Conservation (phyloP, 202 grass and related monocot genomes). For the Digitaria exilis region DNA sequence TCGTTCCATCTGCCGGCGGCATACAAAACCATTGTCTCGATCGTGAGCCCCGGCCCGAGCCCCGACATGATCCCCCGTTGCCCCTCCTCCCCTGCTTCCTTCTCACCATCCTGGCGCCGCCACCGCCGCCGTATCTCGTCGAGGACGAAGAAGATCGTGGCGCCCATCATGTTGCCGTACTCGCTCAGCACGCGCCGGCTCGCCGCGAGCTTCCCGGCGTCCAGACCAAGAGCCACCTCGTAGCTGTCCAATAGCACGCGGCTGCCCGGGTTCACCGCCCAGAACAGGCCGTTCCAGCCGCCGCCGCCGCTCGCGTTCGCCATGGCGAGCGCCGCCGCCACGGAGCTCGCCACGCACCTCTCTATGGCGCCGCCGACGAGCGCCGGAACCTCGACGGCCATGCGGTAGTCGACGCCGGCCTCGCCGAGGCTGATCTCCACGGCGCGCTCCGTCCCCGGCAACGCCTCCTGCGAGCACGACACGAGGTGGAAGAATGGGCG, state of each 20-base stretch:
- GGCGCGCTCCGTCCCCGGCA: background rate
- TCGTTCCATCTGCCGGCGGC: too few species aligned
- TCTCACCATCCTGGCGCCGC: background rate
- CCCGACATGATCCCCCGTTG: conserved; percentile 21
- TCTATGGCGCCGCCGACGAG: background rate
- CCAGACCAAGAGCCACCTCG: background rate
- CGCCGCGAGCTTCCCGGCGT: background rate
- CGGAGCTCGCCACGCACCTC: background rate
- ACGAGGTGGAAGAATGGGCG: conserved; percentile 31
- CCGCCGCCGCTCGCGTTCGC: background rate
- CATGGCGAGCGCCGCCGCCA: background rate
- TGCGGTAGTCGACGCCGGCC: background rate
- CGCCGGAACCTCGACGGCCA: background rate
- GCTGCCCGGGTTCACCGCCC: conserved; percentile 8
- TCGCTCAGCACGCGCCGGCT: conserved; percentile 25
- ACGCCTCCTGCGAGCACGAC: background rate
- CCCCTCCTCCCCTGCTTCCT: background rate
- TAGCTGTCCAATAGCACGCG: background rate
- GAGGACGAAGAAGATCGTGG: conserved; percentile 10
- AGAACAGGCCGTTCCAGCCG: conserved; percentile 3
- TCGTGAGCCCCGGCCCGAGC: conserved; percentile 3
- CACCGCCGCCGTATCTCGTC: conserved; percentile 20
- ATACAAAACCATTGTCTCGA: background rate
- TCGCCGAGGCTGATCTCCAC: background rate
- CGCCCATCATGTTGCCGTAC: conserved; percentile 33